Base-by-base conservation (phyloP, 106 monocot genomes). In the Narthecium ossifragum region DNA sequence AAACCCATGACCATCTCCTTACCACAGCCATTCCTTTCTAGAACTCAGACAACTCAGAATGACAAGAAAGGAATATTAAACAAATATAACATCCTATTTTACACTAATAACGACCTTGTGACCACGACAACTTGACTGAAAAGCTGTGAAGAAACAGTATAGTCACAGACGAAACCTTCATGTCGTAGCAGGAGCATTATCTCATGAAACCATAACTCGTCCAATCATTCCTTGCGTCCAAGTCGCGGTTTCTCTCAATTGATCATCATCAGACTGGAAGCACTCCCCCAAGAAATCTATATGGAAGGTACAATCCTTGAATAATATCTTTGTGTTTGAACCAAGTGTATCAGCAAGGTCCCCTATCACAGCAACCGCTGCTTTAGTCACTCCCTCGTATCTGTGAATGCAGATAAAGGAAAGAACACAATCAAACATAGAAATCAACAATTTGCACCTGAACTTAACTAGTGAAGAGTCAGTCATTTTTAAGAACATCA, bases 311-410 rank as follows among this genome's bases (percentile, higher is more conserved):
- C 46, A 60, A 22, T 71, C 75, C 33, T 59, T 81, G 21, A 87
- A 70, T 31, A 87, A 63, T 21, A 62, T 21, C 53, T 71, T 82
- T 9, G 67, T 64, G 53, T 79, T 79, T 21, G 78, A 68, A 1
- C 87, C 87, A n/a, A 82, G 75, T 13, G 87, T 62, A 56, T 87
- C 82, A 1, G 82, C 87, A 27, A 87, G 74, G 46, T 87, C 87
- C 2, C 87, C 87, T 51, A 82, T 51, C 31, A 69, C 74, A 46
- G 82, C 82, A 36, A 87, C 69, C 20, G 82, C 87, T 62, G 87
- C 75, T 62, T 75, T 87, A 11, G 82, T 87, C 47, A 82, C 87
- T 21, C 50, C 75, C 11, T 82, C 82, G 46, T 82, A 75, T 78
- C 87, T 87, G 43, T 4, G 38, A 21, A 21, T n/a, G n/a, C n/a